These are phyloP conservation scores for Iris macrosiphon DNA, from an alignment of 106 monocot genomes.

Conservation along the genomic window DNA sequence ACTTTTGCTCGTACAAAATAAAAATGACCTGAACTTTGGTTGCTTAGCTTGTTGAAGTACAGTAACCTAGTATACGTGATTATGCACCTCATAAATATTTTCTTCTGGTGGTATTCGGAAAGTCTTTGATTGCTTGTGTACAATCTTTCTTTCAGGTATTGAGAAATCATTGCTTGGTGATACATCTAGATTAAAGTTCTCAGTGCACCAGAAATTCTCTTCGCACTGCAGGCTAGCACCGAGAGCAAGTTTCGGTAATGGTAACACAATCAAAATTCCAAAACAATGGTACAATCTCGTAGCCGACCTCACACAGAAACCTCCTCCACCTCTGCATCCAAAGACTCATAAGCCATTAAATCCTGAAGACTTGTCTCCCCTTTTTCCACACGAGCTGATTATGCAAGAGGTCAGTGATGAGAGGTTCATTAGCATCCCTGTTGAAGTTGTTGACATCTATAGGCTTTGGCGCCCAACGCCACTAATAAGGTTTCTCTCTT, in stretches of 20 bases:
- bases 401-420: constrained; percentile 62
- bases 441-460: constrained; percentile 70
- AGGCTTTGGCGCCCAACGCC: constrained; percentile 87
- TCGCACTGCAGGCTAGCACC: neutral
- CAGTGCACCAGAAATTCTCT: constrained; percentile 4
- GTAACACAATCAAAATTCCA: constrained; percentile 36
- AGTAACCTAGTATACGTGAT: too few relatives aligned
- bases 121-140: too few relatives aligned
- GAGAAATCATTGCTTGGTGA: neutral
- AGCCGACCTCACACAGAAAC: constrained; percentile 54
- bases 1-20: too few relatives aligned
- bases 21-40: too few relatives aligned
- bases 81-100: too few relatives aligned
- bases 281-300: constrained; percentile 73
- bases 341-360: constrained; percentile 54
- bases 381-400: constrained; percentile 66
- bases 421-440: constrained; percentile 62
- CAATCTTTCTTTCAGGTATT: constrained; percentile 1
- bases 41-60: too few relatives aligned
- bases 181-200: constrained; percentile 5
- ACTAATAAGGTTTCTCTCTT: constrained; percentile 46
- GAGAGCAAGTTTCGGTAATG: constrained; percentile 7
- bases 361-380: constrained; percentile 51
- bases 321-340: constrained; percentile 74
- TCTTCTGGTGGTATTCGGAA: too few relatives aligned